Conservation (phyloP, 768 basidiomycete genomes). For the Lepiota brunneoincarnata region DNA sequence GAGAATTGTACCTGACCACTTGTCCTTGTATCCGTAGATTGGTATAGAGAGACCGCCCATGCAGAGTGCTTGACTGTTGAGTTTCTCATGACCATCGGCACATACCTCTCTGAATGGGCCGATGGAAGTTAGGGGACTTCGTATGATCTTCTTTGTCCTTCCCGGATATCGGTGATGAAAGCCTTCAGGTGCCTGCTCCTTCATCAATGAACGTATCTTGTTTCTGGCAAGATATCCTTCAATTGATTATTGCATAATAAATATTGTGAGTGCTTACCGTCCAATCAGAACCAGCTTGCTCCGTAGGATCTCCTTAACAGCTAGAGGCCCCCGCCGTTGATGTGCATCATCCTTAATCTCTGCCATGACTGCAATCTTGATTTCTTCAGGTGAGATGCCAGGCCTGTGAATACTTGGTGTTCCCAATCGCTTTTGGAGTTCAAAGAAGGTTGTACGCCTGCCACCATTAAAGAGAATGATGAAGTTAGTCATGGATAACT, state of each 20-base stretch:
- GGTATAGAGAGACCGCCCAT: conserved; percentile 23
- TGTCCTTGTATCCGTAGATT: conserved; percentile 23
- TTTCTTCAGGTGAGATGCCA: not conserved
- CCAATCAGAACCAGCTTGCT: not conserved
- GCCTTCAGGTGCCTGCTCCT: conserved; percentile 18
- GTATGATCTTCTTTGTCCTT: conserved; percentile 8
- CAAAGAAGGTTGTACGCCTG: not conserved
- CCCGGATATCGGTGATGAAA: conserved; percentile 20
- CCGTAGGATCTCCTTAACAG: not conserved
- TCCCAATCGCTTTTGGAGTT: not conserved
- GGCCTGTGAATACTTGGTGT: conserved; percentile 1
- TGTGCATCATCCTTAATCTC: not conserved
- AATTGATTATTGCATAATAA: no score
- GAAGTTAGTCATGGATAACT: no score
- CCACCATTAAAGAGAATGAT: not conserved
- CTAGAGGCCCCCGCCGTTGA: not conserved
- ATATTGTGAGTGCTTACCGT: not conserved
- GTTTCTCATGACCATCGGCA: conserved; percentile 19
- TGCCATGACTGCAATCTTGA: not conserved
- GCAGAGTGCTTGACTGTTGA: conserved; percentile 15
- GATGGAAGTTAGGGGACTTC: conserved; percentile 15
- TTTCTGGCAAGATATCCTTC: conserved; percentile 12
- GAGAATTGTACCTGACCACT: conserved; percentile 20
- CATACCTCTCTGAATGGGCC: conserved; percentile 23
- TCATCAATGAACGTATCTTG: conserved; percentile 16